Evolutionary conservation across 352 stramenopile genomes (phyloP).

Genomic region (Pythium aphanidermatum): DNA sequence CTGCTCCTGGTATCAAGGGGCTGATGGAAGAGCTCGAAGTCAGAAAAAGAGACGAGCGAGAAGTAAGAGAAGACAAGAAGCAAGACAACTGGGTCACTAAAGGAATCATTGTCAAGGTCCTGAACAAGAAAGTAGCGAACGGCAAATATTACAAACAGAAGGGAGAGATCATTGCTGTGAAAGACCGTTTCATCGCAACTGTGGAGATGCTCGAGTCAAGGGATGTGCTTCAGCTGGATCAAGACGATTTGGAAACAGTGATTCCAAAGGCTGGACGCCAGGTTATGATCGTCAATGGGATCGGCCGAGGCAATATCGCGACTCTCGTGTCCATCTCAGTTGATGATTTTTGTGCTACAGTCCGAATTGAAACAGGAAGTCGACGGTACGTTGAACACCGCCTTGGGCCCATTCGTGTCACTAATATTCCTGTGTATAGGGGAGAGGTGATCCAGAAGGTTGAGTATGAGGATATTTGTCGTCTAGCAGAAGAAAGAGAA

Average conservation of each 20-base stretch:
- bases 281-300: slow-evolving; percentile 77
- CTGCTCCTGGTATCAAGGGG: no score
- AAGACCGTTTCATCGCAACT: slow-evolving; percentile 76
- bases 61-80: slow-evolving; percentile 39
- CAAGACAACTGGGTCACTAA: slow-evolving; percentile 90
- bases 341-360: slow-evolving; percentile 52
- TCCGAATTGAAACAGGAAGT: slow-evolving; percentile 60
- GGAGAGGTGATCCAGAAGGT: slow-evolving; percentile 61
- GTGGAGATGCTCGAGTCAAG: slow-evolving; percentile 80
- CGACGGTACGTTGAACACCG: slow-evolving; percentile 29
- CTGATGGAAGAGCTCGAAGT: slow-evolving; percentile 19
- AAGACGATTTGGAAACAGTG: slow-evolving; percentile 89
- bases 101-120: slow-evolving; percentile 92
- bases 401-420: no score
- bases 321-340: slow-evolving; percentile 72
- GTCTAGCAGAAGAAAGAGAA: slow-evolving; percentile 42
- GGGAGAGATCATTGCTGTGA: slow-evolving; percentile 62
- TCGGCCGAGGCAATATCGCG: slow-evolving; percentile 44
- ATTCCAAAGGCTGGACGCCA: slow-evolving; percentile 64
- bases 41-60: slow-evolving; percentile 7
- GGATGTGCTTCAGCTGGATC: slow-evolving; percentile 77
- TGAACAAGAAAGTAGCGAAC: slow-evolving; percentile 89
- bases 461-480: slow-evolving; percentile 84
- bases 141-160: slow-evolving; percentile 90
- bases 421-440: slow-evolving; percentile 20